phyloP scores from a whole-genome alignment of 169 alveolate genomes.

The Besnoitia besnoiti region DNA sequence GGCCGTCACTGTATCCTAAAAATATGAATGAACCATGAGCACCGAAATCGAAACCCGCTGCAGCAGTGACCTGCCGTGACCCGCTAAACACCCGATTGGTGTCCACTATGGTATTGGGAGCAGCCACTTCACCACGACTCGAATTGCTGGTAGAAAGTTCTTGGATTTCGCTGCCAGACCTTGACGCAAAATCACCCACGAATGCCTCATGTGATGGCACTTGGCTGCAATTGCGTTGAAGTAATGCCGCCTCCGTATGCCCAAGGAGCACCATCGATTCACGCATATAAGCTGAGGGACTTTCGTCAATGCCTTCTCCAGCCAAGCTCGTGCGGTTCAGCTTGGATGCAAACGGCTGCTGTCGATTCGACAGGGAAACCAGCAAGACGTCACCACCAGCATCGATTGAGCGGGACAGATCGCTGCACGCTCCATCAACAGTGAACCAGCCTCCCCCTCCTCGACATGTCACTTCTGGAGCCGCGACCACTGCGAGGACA shows the following conservation, averaged over 20 bases:
- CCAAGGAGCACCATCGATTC: constrained; percentile 1
- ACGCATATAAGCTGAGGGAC: background rate
- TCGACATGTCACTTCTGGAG: background rate
- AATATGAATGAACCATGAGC: background rate
- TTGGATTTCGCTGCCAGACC: background rate
- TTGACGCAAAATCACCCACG: background rate
- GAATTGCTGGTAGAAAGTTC: background rate
- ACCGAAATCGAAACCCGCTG: background rate
- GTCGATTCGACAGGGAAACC: background rate
- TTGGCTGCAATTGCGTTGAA: constrained; percentile 6
- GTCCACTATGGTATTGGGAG: background rate
- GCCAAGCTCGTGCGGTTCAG: background rate
- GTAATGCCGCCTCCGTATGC: background rate
- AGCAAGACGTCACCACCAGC: background rate
- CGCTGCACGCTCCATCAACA: constrained; percentile 28
- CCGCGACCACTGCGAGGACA: background rate
- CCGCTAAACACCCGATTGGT: background rate
- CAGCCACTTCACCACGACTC: background rate
- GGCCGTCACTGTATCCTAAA: constrained; percentile 13
- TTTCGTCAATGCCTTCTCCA: background rate
- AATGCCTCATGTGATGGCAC: background rate
- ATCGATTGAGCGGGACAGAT: background rate
- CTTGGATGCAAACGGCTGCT: background rate
- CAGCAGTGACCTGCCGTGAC: constrained; percentile 17
- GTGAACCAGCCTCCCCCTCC: background rate